phyloP scores from a whole-genome alignment of 495 filamentous ascomycete species.

The Daldinia grandis region DNA sequence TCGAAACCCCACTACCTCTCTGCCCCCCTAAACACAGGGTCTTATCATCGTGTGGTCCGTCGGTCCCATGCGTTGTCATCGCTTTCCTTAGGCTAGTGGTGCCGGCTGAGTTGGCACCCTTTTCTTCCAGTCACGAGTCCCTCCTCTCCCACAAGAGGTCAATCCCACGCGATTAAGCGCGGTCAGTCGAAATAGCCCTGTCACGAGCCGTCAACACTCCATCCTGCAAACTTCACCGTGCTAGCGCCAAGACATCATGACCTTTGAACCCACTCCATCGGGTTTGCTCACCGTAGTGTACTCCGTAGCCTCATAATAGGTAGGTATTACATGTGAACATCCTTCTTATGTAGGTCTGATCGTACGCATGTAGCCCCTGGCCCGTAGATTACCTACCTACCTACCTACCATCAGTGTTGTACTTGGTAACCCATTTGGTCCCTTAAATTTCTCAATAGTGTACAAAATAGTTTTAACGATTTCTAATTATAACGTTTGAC shows the following conservation, averaged over 20 bases:
- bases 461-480: too few species aligned
- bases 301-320: slow-evolving; percentile 7
- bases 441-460: too few species aligned
- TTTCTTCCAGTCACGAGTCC: slow-evolving; percentile 43
- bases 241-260: slow-evolving; percentile 22
- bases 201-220: slow-evolving; percentile 20
- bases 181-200: slow-evolving; percentile 19
- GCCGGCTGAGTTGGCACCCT: slow-evolving; percentile 41
- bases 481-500: too few species aligned
- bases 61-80: slow-evolving; percentile 35
- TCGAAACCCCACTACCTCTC: slow-evolving; percentile 32
- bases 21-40: slow-evolving; percentile 15
- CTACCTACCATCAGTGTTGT: neutral
- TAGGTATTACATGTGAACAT: slow-evolving; percentile 9
- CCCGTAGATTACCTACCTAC: neutral
- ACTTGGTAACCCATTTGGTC: neutral
- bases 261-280: slow-evolving; percentile 14
- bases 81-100: slow-evolving; percentile 19
- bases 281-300: slow-evolving; percentile 19
- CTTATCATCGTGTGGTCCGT: slow-evolving; percentile 39
- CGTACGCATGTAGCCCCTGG: neutral
- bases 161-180: slow-evolving; percentile 17
- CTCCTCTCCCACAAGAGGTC: slow-evolving; percentile 20
- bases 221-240: slow-evolving; percentile 13
- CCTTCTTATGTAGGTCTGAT: neutral